Percentiles rank a stretch among this genome's conserved stretches.
Evolutionary conservation across 176 grass and related monocot species (phyloP).

Genomic region (Hyparrhenia diplandra): DNA sequence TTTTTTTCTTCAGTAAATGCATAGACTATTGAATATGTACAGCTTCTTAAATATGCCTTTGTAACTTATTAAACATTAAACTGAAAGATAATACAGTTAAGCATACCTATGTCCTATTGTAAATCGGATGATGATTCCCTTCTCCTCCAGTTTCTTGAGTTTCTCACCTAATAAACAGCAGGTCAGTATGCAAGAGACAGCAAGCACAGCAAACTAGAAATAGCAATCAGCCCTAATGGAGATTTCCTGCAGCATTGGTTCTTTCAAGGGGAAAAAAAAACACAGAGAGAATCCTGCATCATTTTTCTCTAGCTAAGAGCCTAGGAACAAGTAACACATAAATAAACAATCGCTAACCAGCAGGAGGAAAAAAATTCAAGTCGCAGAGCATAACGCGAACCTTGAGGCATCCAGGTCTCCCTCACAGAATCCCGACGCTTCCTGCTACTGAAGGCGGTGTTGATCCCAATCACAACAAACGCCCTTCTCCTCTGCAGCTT

Average conservation of each 20-base stretch:
- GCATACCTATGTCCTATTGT: conserved; percentile 90
- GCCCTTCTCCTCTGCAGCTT: conserved; percentile 52
- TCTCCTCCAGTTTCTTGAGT: conserved; percentile 78
- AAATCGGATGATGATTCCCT: conserved; percentile 83
- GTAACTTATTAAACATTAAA: neutral
- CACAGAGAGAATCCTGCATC: neutral
- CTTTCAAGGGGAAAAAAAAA: neutral
- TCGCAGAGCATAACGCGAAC: conserved; percentile 29
- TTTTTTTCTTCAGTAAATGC: neutral
- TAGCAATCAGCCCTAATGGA: neutral
- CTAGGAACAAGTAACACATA: neutral
- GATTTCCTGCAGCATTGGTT: neutral
- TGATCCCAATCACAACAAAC: conserved; percentile 82
- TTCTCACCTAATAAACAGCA: conserved; percentile 58
- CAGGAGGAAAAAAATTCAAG: neutral
- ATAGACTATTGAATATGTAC: neutral
- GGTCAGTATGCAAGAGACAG: conserved; percentile 18
- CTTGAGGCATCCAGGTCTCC: conserved; percentile 94
- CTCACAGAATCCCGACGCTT: conserved; percentile 94
- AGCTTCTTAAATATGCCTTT: neutral
- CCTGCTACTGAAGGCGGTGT: conserved; percentile 93
- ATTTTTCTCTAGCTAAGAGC: neutral
- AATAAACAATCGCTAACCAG: neutral
- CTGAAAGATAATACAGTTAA: neutral
- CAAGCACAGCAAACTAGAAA: neutral